Conservation (phyloP, 192 early-diverging fungal genomes). For the Neocallimastix lanati region DNA sequence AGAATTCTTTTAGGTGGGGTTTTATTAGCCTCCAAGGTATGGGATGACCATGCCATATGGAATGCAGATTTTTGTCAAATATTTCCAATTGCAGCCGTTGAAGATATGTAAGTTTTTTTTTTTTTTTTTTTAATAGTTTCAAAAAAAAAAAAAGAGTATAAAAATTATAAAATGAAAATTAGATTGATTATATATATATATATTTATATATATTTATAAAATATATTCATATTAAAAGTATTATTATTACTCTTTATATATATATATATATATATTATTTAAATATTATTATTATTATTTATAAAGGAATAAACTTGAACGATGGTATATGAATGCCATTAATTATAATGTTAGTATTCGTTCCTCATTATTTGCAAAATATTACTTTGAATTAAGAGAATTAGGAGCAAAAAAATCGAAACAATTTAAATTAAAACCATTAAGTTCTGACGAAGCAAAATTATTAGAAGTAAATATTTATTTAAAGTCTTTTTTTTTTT, state of each 20-base stretch:
- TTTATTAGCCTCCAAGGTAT: slow-evolving; percentile 63
- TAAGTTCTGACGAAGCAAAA: neutral
- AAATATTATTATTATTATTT: too few species aligned
- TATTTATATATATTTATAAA: too few species aligned
- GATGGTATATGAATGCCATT: slow-evolving; percentile 35
- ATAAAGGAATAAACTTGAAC: slow-evolving; percentile 47
- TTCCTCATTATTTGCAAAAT: slow-evolving; percentile 37
- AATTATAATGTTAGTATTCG: slow-evolving; percentile 49
- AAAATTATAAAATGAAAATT: too few species aligned
- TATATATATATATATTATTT: too few species aligned
- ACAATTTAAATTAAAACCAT: neutral
- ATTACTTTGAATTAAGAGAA: slow-evolving; percentile 49
- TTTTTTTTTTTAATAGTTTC: too few species aligned
- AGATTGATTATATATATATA: too few species aligned
- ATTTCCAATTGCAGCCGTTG: slow-evolving; percentile 49
- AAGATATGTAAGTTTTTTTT: slow-evolving; percentile 52
- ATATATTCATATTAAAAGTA: neutral
- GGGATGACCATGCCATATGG: slow-evolving; percentile 75
- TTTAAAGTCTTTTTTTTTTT: too few species aligned
- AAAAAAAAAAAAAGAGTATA: too few species aligned
- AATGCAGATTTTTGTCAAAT: slow-evolving; percentile 63
- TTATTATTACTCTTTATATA: neutral
- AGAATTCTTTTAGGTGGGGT: slow-evolving; percentile 35
- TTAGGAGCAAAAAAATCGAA: neutral
- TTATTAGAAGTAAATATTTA: neutral